Evolutionary conservation across 2,329 filamentous ascomycete genomes (phyloP).

Genomic region (Coniochaeta hoffmannii): DNA sequence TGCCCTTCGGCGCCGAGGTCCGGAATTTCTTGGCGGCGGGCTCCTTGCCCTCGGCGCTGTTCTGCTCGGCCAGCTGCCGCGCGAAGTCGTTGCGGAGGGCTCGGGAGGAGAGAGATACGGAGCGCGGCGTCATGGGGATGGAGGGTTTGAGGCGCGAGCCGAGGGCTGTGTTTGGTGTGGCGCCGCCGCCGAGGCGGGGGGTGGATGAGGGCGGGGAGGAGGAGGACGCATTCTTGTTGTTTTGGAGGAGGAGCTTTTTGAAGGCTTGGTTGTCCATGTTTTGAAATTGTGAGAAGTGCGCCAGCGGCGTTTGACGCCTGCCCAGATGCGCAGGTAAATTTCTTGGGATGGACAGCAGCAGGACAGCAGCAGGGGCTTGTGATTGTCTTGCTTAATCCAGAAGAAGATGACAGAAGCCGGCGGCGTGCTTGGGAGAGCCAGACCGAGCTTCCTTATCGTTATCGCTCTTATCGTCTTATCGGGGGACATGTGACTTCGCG

Average conservation of each 20-base stretch:
- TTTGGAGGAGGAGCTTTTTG: constrained; percentile 62
- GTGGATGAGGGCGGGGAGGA: constrained; percentile 35
- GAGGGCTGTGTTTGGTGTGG: constrained; percentile 39
- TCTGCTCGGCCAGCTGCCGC: constrained; percentile 61
- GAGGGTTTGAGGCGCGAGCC: constrained; percentile 72
- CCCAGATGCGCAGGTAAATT: too few relatives aligned
- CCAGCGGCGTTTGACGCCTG: too few relatives aligned
- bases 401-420: neutral
- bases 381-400: neutral
- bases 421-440: neutral
- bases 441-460: neutral
- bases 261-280: constrained; percentile 95
- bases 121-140: constrained; percentile 90
- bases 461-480: neutral
- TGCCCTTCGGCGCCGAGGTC: constrained; percentile 75
- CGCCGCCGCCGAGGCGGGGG: constrained; percentile 14
- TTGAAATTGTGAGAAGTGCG: too few relatives aligned
- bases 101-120: constrained; percentile 35
- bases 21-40: constrained; percentile 62
- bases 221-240: constrained; percentile 24
- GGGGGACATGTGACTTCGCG: neutral
- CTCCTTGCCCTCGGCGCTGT: constrained; percentile 46
- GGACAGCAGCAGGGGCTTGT: neutral
- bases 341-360: too few relatives aligned
- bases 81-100: constrained; percentile 62